phyloP scores from a whole-genome alignment of 331 rosid genomes.

The Quercus tomentella region DNA sequence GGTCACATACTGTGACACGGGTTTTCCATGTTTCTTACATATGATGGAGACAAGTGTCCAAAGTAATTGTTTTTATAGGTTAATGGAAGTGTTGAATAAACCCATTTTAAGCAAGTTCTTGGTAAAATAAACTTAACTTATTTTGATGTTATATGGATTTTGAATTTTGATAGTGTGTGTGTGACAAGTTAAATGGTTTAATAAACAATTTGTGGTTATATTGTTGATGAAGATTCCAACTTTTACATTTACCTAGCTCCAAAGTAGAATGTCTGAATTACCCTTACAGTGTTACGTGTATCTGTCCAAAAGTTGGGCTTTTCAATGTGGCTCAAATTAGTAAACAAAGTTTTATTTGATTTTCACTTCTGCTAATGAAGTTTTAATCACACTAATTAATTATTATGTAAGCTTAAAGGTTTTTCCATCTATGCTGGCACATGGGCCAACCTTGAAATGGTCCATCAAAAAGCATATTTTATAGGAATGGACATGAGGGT shows the following conservation, averaged over 20 bases:
- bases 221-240: too few relatives aligned
- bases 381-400: too few relatives aligned
- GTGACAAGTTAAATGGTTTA: too few relatives aligned
- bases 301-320: background rate
- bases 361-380: background rate
- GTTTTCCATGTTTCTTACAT: background rate
- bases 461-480: background rate
- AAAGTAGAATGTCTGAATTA: background rate
- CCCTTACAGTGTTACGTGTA: background rate
- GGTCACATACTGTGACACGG: background rate
- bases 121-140: background rate
- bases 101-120: background rate
- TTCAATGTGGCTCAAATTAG: background rate
- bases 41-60: background rate
- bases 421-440: too few relatives aligned
- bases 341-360: background rate
- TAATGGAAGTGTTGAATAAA: background rate
- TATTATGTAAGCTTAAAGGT: background rate
- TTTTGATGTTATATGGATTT: too few relatives aligned
- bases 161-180: too few relatives aligned
- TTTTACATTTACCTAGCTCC: too few relatives aligned
- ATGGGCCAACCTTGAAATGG: background rate
- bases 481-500: constrained; percentile 11
- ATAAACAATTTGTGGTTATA: too few relatives aligned
- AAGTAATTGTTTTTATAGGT: background rate